Evolutionary conservation across 495 filamentous ascomycete species (phyloP).

Genomic region (Astrocystis sublimbata): DNA sequence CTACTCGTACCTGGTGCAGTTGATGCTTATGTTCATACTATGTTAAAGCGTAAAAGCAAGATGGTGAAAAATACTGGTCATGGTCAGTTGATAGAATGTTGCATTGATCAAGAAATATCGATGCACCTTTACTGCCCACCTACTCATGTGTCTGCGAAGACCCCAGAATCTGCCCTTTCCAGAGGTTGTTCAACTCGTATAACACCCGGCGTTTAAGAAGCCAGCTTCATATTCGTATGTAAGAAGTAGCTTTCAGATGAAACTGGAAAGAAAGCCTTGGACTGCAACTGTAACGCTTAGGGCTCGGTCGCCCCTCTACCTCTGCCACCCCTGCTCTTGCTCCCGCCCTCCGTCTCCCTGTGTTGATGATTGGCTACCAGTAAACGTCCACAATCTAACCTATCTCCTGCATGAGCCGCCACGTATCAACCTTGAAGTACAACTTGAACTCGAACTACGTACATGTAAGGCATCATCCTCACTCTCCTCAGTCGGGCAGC

Average conservation of each 20-base stretch:
- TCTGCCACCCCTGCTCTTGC: neutral
- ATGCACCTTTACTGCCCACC: neutral
- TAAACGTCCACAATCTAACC: neutral
- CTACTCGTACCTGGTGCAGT: constrained; percentile 91
- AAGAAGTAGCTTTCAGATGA: too few relatives aligned
- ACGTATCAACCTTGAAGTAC: neutral
- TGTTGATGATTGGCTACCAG: constrained; percentile 4
- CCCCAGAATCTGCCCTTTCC: neutral
- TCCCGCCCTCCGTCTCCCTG: neutral
- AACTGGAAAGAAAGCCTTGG: too few relatives aligned
- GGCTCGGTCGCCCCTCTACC: too few relatives aligned
- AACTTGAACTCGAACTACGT: too few relatives aligned
- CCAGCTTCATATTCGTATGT: neutral
- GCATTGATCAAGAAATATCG: neutral
- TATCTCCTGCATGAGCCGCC: constrained; percentile 1
- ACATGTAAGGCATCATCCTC: neutral
- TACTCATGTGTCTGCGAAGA: neutral
- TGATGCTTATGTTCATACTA: constrained; percentile 93
- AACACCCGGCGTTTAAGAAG: too few relatives aligned
- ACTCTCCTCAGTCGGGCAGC: neutral
- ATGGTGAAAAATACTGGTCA: neutral
- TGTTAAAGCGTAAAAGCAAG: constrained; percentile 43
- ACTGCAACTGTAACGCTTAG: too few relatives aligned
- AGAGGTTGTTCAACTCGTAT: neutral
- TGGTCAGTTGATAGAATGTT: neutral